Evolutionary conservation across 768 basidiomycete genomes (phyloP), one percentile per base, ranked within the genome.

Genomic region (Kwoniella sp.): DNA sequence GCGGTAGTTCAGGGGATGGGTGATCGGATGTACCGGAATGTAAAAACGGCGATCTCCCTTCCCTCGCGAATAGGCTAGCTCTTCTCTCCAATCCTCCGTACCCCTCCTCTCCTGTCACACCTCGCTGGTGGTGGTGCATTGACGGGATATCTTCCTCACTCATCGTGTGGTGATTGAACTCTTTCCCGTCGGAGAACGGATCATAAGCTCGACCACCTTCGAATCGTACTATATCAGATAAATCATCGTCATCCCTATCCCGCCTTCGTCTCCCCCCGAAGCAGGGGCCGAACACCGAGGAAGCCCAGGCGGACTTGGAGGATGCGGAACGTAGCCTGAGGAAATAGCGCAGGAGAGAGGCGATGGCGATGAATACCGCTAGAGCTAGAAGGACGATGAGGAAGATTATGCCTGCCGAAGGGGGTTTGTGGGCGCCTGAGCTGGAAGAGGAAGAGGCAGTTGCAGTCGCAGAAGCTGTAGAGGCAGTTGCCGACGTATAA

Each of bases 371-470:
- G 50, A 65, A 65, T 11, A 65, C 23, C 5, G 50, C 57, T 13
- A 65, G 41, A 30, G 57, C 34, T 0, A 65, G 57, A 2, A 65
- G 37, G 38, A 65, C 59, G 17, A 58, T 58, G 8, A 65, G 57
- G 52, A 65, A 65, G 9, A 65, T 65, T 29, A 65, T 47, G 15
- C 56, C 57, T 29, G 63, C 63, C 0, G 63, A 65, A 34, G 58
- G 57, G 13, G 63, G 63, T 4, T 65, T 31, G 31, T 65, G 63
- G 15, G 22, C 22, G 0, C 23, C 17, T 15, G 3, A n/a, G 26
- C 11, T n/a, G 13, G 17, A 4, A 34, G 51, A 17, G 26, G 58
- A 48, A 2, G 52, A 38, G 20, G 61, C 4, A 0, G 53, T 23
- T 12, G 61, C 13, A 1, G 15, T 31, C 26, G 34, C n/a, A 37